These are phyloP conservation scores for Periconia macrospinosa DNA, from an alignment of 2,329 filamentous ascomycete genomes.

Conservation along the genomic window DNA sequence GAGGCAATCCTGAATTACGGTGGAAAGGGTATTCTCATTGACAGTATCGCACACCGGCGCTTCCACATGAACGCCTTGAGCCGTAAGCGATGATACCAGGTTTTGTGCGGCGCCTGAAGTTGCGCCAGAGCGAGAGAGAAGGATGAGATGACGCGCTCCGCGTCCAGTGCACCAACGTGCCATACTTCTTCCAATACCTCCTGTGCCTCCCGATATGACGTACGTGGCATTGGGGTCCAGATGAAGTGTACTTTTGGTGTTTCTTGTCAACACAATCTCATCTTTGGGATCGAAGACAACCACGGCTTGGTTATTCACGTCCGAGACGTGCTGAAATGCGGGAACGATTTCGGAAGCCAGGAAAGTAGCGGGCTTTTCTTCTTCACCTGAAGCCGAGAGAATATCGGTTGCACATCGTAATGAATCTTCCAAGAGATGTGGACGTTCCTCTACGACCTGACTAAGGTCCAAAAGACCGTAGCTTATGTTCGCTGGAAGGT, in stretches of 20 bases:
- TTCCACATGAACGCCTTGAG: constrained; percentile 1
- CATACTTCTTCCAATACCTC: constrained; percentile 21
- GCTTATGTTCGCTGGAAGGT: too few species aligned
- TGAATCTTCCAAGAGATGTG: too few species aligned
- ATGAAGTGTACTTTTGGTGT: constrained; percentile 11
- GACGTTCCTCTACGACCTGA: too few species aligned
- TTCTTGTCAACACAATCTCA: too few species aligned
- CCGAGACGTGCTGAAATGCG: too few species aligned
- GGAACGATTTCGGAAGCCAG: too few species aligned
- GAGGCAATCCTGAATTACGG: constrained; percentile 10
- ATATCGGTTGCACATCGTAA: too few species aligned
- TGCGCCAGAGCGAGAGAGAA: constrained; percentile 18
- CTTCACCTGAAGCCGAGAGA: too few species aligned
- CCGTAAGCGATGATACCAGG: constrained; percentile 7
- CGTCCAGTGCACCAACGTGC: constrained; percentile 10
- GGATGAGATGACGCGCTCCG: constrained; percentile 11
- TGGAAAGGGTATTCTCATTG: background rate
- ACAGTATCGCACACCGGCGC: constrained; percentile 13
- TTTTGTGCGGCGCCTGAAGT: background rate
- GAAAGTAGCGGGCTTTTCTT: too few species aligned
- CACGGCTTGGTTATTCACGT: too few species aligned
- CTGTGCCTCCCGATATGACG: constrained; percentile 20
- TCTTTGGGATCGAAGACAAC: too few species aligned
- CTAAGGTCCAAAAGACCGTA: too few species aligned
- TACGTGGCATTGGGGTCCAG: constrained; percentile 9